phyloP scores from a whole-genome alignment of 2,329 filamentous ascomycete species.

The Botryosphaeria dothidea region DNA sequence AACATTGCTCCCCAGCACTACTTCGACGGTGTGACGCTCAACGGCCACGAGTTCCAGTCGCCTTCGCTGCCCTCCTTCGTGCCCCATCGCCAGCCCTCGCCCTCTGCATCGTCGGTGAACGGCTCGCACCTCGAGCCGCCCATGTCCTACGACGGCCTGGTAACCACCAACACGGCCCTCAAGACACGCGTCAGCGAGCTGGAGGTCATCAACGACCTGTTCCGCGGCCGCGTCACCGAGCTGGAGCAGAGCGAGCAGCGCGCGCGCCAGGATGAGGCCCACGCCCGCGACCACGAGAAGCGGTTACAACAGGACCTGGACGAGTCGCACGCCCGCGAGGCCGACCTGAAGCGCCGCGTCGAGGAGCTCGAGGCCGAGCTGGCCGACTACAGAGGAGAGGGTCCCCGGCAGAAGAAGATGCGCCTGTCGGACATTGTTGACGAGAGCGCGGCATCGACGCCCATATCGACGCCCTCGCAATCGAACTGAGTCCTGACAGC shows the following conservation, averaged over 20 bases:
- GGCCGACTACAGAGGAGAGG: slow-evolving; percentile 31
- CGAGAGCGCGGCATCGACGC: slow-evolving; percentile 40
- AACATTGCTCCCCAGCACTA: slow-evolving; percentile 74
- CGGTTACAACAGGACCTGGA: slow-evolving; percentile 65
- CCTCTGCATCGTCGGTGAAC: slow-evolving; percentile 58
- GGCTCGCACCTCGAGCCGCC: slow-evolving; percentile 67
- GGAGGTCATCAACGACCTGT: slow-evolving; percentile 83
- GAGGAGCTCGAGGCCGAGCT: slow-evolving; percentile 57
- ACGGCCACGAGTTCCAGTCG: slow-evolving; percentile 67
- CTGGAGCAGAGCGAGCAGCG: slow-evolving; percentile 75
- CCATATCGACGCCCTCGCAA: slow-evolving; percentile 26
- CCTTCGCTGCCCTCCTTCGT: slow-evolving; percentile 48
- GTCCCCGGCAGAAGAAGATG: slow-evolving; percentile 57
- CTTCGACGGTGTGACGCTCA: slow-evolving; percentile 71
- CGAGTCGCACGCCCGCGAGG: slow-evolving; percentile 75
- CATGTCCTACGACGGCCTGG: slow-evolving; percentile 77
- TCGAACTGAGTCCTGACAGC: slow-evolving; percentile 9
- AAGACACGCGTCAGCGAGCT: slow-evolving; percentile 94
- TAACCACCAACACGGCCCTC: slow-evolving; percentile 79
- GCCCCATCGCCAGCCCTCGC: slow-evolving; percentile 53
- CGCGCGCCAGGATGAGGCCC: slow-evolving; percentile 61
- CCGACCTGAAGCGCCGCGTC: slow-evolving; percentile 78
- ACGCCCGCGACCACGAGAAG: slow-evolving; percentile 55
- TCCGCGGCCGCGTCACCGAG: slow-evolving; percentile 67
- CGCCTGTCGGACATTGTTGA: slow-evolving; percentile 57